Percentiles rank a stretch among this genome's conserved stretches.
These are phyloP conservation scores for Phlegmacium glaucopus DNA, from an alignment of 768 basidiomycete species.

Conservation along the genomic window DNA sequence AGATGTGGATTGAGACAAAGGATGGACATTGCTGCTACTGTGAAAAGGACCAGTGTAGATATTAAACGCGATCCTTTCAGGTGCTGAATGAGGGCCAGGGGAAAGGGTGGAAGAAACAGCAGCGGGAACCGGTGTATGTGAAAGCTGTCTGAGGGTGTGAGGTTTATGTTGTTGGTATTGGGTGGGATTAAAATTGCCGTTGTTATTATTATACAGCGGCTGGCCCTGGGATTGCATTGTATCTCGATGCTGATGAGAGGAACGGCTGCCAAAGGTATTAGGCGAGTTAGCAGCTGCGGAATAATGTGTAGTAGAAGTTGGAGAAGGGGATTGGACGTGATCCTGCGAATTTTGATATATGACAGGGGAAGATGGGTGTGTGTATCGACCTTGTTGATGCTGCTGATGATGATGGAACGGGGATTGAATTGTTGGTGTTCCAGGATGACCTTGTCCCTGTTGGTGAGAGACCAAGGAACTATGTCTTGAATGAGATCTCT, in stretches of 20 bases:
- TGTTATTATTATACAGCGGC: no score
- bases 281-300: no score
- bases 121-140: constrained; percentile 5
- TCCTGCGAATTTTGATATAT: no score
- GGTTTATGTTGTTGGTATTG: neutral
- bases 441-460: constrained; percentile 14
- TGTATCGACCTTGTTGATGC: constrained; percentile 6
- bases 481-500: constrained; percentile 7
- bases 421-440: constrained; percentile 6
- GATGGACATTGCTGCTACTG: constrained; percentile 8
- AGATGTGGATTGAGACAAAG: constrained; percentile 8
- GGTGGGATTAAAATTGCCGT: constrained; percentile 1
- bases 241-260: no score
- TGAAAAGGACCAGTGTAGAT: constrained; percentile 18
- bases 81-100: constrained; percentile 49
- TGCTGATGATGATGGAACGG: constrained; percentile 10
- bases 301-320: constrained; percentile 8
- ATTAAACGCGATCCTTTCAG: constrained; percentile 68
- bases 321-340: constrained; percentile 6
- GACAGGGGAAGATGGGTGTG: no score
- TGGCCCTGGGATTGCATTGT: no score
- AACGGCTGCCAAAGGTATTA: no score
- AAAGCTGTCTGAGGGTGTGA: neutral
- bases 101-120: neutral
- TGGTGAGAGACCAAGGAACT: constrained; percentile 8